Evolutionary conservation across 2,329 filamentous ascomycete species (phyloP).

Genomic region (Exophiala spinifera): DNA sequence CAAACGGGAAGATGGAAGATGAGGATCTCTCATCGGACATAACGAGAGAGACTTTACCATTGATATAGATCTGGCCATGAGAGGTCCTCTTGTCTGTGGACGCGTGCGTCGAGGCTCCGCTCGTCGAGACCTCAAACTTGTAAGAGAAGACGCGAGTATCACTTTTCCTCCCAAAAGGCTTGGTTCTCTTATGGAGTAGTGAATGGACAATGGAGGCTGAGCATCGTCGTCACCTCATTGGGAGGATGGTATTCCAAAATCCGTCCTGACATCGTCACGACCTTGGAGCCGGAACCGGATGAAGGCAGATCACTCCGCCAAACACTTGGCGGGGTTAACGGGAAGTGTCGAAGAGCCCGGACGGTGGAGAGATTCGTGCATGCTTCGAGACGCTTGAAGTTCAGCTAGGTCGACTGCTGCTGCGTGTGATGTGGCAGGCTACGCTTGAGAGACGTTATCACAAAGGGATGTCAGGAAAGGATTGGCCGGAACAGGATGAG

Average conservation of each 20-base stretch:
- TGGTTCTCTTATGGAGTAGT: not conserved
- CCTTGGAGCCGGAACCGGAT: not conserved
- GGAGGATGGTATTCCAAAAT: not conserved
- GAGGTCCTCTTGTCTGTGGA: not conserved
- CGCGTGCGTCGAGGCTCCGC: no score
- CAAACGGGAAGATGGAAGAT: not conserved
- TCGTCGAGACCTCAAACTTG: constrained; percentile 1
- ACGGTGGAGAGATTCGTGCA: constrained; percentile 1
- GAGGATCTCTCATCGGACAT: not conserved
- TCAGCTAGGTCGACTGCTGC: constrained; percentile 5
- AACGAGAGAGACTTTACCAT: not conserved
- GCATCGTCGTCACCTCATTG: not conserved
- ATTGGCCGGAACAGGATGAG: constrained; percentile 8
- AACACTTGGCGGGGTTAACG: not conserved
- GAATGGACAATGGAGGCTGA: not conserved
- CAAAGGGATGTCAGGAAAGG: not conserved
- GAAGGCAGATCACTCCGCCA: not conserved
- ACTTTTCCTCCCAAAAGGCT: constrained; percentile 15
- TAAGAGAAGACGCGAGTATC: constrained; percentile 12
- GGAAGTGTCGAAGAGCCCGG: not conserved
- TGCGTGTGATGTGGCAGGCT: constrained; percentile 12
- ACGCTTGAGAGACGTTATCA: constrained; percentile 5
- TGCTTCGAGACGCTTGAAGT: constrained; percentile 5
- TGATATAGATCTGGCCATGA: constrained; percentile 12
- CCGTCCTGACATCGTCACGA: not conserved